These are phyloP conservation scores for Vitellaria paradoxa DNA, from an alignment of 179 eudicot species.

Conservation along the genomic window DNA sequence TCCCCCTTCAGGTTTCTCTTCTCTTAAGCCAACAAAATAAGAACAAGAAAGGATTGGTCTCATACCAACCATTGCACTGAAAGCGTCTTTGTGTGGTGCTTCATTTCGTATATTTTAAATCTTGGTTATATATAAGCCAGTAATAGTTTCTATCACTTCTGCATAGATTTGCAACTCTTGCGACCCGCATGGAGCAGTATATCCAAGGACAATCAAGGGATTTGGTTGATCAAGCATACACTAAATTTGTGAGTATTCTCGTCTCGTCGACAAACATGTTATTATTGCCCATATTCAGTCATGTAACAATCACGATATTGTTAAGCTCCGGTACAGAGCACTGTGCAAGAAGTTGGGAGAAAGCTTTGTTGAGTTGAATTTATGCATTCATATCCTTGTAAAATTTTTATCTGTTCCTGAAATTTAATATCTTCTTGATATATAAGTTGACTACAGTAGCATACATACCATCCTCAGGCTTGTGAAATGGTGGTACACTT, in stretches of 20 bases:
- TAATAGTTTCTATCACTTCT: slow-evolving; percentile 11
- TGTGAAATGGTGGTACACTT: background rate
- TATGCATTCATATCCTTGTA: background rate
- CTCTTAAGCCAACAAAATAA: background rate
- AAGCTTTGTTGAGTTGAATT: background rate
- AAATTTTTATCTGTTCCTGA: background rate
- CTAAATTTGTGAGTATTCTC: slow-evolving; percentile 73
- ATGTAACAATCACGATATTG: background rate
- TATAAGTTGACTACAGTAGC: background rate
- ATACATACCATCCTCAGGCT: background rate
- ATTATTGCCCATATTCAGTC: background rate
- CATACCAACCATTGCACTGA: background rate
- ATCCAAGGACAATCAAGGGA: slow-evolving; percentile 97
- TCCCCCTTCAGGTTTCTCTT: too few relatives aligned
- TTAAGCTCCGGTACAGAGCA: background rate
- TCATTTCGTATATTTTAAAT: background rate
- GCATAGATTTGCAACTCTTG: slow-evolving; percentile 84
- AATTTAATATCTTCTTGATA: background rate
- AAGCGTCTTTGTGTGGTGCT: background rate
- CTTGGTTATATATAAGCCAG: slow-evolving; percentile 5
- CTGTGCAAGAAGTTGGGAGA: background rate
- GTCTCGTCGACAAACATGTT: background rate
- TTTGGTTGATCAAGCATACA: slow-evolving; percentile 95
- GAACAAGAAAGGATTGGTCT: background rate
- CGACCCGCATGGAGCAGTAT: slow-evolving; percentile 99